Evolutionary conservation across 352 stramenopile species (phyloP), one percentile per base, ranked within the genome.

Genomic region (Bremia lactucae): DNA sequence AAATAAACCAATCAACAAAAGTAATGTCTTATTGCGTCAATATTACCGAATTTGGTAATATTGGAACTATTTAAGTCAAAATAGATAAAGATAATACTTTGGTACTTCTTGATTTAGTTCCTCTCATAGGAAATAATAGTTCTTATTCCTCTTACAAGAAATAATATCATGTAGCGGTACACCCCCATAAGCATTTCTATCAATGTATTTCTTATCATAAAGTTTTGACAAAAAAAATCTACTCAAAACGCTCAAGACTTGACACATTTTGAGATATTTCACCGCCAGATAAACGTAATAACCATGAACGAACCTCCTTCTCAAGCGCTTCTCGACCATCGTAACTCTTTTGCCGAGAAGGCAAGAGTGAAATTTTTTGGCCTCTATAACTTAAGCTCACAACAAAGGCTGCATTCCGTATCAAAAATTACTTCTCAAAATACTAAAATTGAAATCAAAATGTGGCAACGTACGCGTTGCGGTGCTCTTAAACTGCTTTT

Each of bases 301-400:
- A 59, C 76, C 76, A 88, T 29, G 68, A 68, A 11, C 63, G 68
- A 31, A 76, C 49, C 19, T 62, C 47, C n/a, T 81, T 59, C 3
- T 69, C 31, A 36, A 68, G 14, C 43, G 28, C 13, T 38, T 38
- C 23, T 24, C 42, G 42, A 29, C 34, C 13, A 8, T 39, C 8
- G 28, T 15, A 14, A 11, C 19, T 52, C 46, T 33, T 40, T 2
- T 25, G 38, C 31, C 38, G 45, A 59, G 36, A 34, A 49, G 59
- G 40, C 14, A 71, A 56, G 31, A 81, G 31, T 14, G 68, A 54
- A 6, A 84, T 71, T 38, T 88, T 88, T 39, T 77, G 78, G 29
- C 71, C 73, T 41, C 76, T 80, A 26, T 64, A 63, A 20, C 62
- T 80, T 14, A 75, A 64, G 0, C 56, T 68, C 8, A 82, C 59